Percentiles rank a stretch among this genome's conserved stretches.
Evolutionary conservation across 768 basidiomycete genomes (phyloP).

Genomic region (Tricholoma terreum): DNA sequence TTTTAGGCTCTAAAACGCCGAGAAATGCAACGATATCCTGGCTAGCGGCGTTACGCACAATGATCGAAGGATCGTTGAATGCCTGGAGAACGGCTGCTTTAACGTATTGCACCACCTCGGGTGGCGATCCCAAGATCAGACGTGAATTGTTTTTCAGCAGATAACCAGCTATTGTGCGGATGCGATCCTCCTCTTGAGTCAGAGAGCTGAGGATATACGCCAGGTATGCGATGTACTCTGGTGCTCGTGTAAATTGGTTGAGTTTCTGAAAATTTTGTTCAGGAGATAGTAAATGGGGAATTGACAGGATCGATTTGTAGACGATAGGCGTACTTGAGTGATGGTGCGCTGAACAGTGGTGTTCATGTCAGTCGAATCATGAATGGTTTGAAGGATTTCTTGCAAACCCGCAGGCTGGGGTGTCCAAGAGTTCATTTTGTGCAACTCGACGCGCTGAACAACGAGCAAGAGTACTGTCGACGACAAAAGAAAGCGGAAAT

Average conservation of each 20-base stretch:
- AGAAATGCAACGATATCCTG: conserved; percentile 91
- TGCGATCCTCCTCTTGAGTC: conserved; percentile 84
- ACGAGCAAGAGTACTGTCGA: conserved; percentile 19
- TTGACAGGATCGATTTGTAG: conserved; percentile 16
- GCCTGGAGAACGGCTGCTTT: conserved; percentile 76
- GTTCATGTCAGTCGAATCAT: conserved; percentile 81
- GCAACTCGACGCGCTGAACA: conserved; percentile 37
- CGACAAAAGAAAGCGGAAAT: conserved; percentile 20
- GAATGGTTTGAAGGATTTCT: conserved; percentile 90
- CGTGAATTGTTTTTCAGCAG: conserved; percentile 94
- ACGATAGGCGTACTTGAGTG: conserved; percentile 60
- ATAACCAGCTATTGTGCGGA: conserved; percentile 94
- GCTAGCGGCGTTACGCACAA: conserved; percentile 92
- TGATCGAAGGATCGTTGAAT: conserved; percentile 75
- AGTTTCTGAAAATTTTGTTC: conserved; percentile 58
- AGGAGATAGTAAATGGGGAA: conserved; percentile 18
- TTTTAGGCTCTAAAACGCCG: conserved; percentile 81
- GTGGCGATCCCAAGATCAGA: conserved; percentile 64
- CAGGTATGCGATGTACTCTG: conserved; percentile 95
- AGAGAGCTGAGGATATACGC: conserved; percentile 85
- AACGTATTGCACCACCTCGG: conserved; percentile 67
- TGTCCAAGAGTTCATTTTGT: conserved; percentile 71
- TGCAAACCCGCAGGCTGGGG: conserved; percentile 84
- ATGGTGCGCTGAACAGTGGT: conserved; percentile 76
- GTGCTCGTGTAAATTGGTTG: conserved; percentile 79